Evolutionary conservation across 768 basidiomycete genomes (phyloP).

Genomic region (Amanita brunnescens): DNA sequence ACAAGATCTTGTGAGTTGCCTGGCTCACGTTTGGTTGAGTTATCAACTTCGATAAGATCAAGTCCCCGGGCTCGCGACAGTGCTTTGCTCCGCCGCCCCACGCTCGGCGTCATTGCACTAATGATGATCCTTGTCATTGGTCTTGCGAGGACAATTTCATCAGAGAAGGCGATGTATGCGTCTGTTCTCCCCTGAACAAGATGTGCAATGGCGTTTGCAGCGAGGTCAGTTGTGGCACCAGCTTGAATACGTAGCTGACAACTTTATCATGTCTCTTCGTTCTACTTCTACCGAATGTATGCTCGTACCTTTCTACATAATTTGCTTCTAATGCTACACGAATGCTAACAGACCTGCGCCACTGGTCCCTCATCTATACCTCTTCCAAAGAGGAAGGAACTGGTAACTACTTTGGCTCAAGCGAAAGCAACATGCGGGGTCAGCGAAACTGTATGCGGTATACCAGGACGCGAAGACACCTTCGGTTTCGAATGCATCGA

Average conservation of each 20-base stretch:
- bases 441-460: slow-evolving; percentile 28
- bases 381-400: slow-evolving; percentile 11
- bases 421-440: slow-evolving; percentile 21
- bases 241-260: not conserved
- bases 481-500: slow-evolving; percentile 32
- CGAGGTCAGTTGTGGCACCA: slow-evolving; percentile 17
- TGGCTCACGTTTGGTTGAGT: not conserved
- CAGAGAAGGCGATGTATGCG: slow-evolving; percentile 22
- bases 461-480: slow-evolving; percentile 21
- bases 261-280: not conserved
- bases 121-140: slow-evolving; percentile 26
- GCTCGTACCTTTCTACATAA: not conserved
- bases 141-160: slow-evolving; percentile 22
- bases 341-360: slow-evolving; percentile 26
- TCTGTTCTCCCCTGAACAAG: slow-evolving; percentile 25
- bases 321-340: not conserved
- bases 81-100: slow-evolving; percentile 24
- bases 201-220: slow-evolving; percentile 35
- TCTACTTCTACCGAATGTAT: not conserved
- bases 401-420: slow-evolving; percentile 20
- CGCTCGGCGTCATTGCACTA: slow-evolving; percentile 22
- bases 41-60: slow-evolving; percentile 17
- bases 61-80: slow-evolving; percentile 20
- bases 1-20: slow-evolving; percentile 16
- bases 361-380: slow-evolving; percentile 22